Base-by-base conservation (phyloP, 768 basidiomycete species). In the Lactarius sanguifluus region DNA sequence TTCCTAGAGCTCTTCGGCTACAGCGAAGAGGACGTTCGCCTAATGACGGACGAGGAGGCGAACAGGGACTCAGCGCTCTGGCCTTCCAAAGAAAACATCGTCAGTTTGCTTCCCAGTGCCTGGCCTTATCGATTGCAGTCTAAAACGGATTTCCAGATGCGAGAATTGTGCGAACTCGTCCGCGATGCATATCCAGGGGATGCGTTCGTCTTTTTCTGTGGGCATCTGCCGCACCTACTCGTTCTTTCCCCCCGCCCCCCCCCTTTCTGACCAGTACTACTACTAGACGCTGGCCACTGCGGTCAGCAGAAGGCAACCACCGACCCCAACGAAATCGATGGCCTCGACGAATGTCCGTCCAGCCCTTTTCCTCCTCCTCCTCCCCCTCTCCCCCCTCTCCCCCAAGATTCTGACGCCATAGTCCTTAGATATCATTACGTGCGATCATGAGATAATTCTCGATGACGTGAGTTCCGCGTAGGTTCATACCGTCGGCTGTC, bases 181-280 rank as follows among this genome's bases (percentile, higher is more conserved):
- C 34, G 61, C 2, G 65, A 36, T 16, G 68, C 68, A 3, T 55
- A 16, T 12, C 58, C 62, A 1, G 60, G 62, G 2, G 72, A 73
- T 57, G 36, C 23, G 2, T 68, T 73, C 15, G 64, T 73, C 1
- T 68, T 72, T 12, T 62, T 62, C n/a, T 73, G 72, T 72, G 38
- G 16, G 66, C 40, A 30, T n/a, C 10, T 25, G 8, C 25, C 32
- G 47, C 47, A n/a, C 13, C 41, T 47, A 5, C 25, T 18, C 45
- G 0, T 28, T 3, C 16, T 57, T 23, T 32, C 32, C 30, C 34
- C 36, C 2, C 12, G 36, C 18, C 47, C 25, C 23, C 18, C 47
- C 25, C 23, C 1, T 15, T 25, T n/a, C 38, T 56, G 12, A 25
- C 57, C 8, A 23, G 23, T 36, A 36, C 2, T 10, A 36, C 12